Conservation (phyloP, 306 rosid genomes). For the Fagus sylvatica region DNA sequence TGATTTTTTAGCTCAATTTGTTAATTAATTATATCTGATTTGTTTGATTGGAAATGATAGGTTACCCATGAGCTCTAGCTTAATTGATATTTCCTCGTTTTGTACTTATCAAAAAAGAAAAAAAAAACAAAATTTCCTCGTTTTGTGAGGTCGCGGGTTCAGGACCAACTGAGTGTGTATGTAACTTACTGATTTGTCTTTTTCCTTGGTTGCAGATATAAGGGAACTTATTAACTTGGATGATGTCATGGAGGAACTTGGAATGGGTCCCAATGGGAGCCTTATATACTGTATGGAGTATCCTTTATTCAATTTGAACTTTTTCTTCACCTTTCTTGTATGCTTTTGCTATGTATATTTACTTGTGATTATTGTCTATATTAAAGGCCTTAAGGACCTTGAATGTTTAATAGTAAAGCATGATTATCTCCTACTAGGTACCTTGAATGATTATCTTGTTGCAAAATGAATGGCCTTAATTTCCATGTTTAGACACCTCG, state of each 20-base stretch:
- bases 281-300: slow-evolving; percentile 98
- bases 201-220: slow-evolving; percentile 57
- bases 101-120: too few relatives aligned
- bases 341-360: background rate
- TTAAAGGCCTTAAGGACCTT: background rate
- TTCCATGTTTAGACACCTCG: slow-evolving; percentile 65
- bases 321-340: background rate
- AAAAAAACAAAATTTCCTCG: too few relatives aligned
- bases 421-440: background rate
- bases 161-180: too few relatives aligned
- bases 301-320: slow-evolving; percentile 46
- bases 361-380: background rate
- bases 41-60: background rate
- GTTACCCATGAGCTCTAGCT: background rate
- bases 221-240: slow-evolving; percentile 88
- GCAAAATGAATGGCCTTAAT: slow-evolving; percentile 47
- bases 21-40: background rate
- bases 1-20: background rate
- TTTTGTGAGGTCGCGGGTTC: too few relatives aligned
- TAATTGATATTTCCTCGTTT: too few relatives aligned
- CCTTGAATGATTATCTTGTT: background rate
- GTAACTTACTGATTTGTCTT: background rate
- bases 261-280: slow-evolving; percentile 93
- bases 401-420: background rate
- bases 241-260: slow-evolving; percentile 97